Evolutionary conservation across 1,284 basidiomycete species (phyloP), one percentile per base, ranked within the genome.

Genomic region (Ceratobasidium sp.): DNA sequence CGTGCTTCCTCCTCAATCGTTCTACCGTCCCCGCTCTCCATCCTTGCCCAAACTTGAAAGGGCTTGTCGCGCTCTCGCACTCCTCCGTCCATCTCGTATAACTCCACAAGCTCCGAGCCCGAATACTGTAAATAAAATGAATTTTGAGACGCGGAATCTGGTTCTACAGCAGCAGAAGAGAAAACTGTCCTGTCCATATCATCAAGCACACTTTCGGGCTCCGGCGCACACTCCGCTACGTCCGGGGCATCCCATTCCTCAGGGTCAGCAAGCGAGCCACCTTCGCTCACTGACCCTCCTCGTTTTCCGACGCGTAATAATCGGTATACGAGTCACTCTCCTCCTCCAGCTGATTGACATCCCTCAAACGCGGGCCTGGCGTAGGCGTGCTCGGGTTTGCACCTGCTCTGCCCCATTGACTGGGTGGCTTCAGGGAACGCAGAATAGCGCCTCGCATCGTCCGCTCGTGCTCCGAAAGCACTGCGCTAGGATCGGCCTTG

Each of bases 251-350:
- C 11, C 29, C 6, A 17, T 17, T 7, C 50, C 51, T 7, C 3
- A 48, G 60, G 64, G 64, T 31, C 50, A 54, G 64, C 64, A 47
- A 31, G 64, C n/a, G 64, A 31, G 64, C 48, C 64, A 53, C 33
- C 14, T 19, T 22, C 33, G 14, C 24, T 29, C 50, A 33, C 64
- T 54, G 50, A 41, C 64, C 64, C 64, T 36, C 17, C 50, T 66
- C 47, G 64, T 66, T 66, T 66, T 53, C 64, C 50, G 48, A 66
- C 14, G n/a, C 50, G 19, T 51, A 66, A 31, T 54, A 22, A 19
- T 66, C 50, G 48, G 60, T 63, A 44, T 62, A 17, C 59, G n/a
- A 44, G 33, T 44, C 59, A 4, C 11, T 11, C 22, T n/a, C 60
- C 24, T 47, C 11, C 45, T 63, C 60, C 56, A 1, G 14, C 24